These are phyloP conservation scores for Blastobotrys americana DNA, from an alignment of 805 yeast species.

Conservation along the genomic window DNA sequence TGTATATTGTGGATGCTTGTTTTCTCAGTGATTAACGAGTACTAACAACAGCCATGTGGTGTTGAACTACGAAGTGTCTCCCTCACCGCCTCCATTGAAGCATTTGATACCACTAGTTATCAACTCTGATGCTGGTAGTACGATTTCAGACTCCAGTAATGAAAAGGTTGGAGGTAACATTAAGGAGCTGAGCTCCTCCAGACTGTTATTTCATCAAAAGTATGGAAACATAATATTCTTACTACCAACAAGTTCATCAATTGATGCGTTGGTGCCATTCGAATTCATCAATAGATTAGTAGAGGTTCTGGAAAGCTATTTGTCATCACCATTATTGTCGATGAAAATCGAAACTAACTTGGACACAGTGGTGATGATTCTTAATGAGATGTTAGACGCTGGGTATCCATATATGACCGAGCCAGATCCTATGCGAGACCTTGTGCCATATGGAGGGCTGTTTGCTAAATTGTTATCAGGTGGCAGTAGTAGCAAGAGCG, in stretches of 20 bases:
- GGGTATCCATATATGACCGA: constrained; percentile 72
- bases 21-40: no score
- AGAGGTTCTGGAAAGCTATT: constrained; percentile 49
- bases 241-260: constrained; percentile 26
- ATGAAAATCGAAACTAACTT: constrained; percentile 58
- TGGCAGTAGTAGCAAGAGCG: constrained; percentile 18
- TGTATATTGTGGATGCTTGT: no score
- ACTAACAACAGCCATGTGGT: constrained; percentile 29
- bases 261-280: constrained; percentile 49
- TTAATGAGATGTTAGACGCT: constrained; percentile 72
- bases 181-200: constrained; percentile 23
- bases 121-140: constrained; percentile 6
- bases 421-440: constrained; percentile 57
- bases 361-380: constrained; percentile 61
- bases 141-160: background rate
- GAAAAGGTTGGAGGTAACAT: constrained; percentile 4
- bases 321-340: constrained; percentile 48
- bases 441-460: constrained; percentile 59
- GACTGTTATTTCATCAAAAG: constrained; percentile 25
- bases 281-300: constrained; percentile 46
- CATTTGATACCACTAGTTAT: constrained; percentile 24
- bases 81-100: constrained; percentile 30
- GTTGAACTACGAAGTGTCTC: constrained; percentile 33
- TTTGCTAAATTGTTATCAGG: constrained; percentile 45
- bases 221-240: constrained; percentile 23